These are phyloP conservation scores for Dioscorea cayenensis DNA, from an alignment of 116 monocot genomes.

Conservation along the genomic window DNA sequence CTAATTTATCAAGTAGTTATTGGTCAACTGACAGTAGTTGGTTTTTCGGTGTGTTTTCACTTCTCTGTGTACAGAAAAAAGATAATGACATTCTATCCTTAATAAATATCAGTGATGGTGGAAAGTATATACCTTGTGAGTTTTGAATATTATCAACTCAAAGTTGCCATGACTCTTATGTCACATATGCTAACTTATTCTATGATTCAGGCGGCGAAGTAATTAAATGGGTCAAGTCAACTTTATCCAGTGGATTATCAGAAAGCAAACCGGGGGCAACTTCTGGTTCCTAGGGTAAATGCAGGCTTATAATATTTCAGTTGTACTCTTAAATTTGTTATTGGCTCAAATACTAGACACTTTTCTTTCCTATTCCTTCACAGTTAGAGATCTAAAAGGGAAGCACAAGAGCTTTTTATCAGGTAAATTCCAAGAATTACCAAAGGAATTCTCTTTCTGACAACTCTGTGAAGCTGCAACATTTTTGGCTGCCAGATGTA, in stretches of 20 bases:
- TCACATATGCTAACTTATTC: background rate
- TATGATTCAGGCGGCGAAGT: slow-evolving; percentile 42
- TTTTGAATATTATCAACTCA: background rate
- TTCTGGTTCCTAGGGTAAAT: slow-evolving; percentile 55
- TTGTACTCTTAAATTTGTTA: background rate
- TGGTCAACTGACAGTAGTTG: background rate
- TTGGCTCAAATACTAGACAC: background rate
- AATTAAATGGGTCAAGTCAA: slow-evolving; percentile 25
- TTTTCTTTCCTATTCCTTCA: background rate
- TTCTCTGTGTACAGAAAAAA: slow-evolving; percentile 45
- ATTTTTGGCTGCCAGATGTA: background rate
- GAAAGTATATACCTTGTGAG: slow-evolving; percentile 58
- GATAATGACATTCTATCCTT: slow-evolving; percentile 44
- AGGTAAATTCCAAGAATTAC: slow-evolving; percentile 49
- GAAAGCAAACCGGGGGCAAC: slow-evolving; percentile 19
- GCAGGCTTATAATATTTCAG: background rate
- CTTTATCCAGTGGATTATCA: slow-evolving; percentile 27
- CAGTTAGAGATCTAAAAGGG: slow-evolving; percentile 68
- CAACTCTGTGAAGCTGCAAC: background rate
- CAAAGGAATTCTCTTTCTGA: slow-evolving; percentile 74
- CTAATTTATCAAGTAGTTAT: background rate
- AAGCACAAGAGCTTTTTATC: slow-evolving; percentile 68
- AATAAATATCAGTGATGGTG: slow-evolving; percentile 53
- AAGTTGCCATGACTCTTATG: background rate
- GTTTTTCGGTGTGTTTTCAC: background rate